Evolutionary conservation across 225 moss, liverwort and hornwort genomes (phyloP).

Genomic region (Sphagnum tenellum): DNA sequence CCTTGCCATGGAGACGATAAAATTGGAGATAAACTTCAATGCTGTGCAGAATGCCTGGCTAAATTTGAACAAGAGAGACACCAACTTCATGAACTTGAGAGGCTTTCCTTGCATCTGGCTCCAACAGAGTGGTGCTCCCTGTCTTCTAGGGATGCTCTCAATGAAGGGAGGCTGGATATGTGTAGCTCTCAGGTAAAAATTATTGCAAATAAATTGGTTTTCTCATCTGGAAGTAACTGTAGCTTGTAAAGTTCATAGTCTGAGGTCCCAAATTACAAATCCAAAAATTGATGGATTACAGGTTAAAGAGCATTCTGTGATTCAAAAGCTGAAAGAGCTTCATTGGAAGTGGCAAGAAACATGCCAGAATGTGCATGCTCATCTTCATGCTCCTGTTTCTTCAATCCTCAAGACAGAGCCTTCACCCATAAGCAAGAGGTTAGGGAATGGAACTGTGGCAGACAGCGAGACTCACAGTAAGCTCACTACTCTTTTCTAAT

Average conservation of each 20-base stretch:
- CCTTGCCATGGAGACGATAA: background rate
- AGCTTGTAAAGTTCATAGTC: no score
- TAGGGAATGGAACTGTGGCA: slow-evolving; percentile 3
- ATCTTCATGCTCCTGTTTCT: slow-evolving; percentile 5
- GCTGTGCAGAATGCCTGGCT: slow-evolving; percentile 26
- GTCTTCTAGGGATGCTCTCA: background rate
- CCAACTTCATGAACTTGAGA: slow-evolving; percentile 30
- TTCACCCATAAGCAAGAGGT: slow-evolving; percentile 19
- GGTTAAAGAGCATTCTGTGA: slow-evolving; percentile 15
- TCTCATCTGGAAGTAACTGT: background rate
- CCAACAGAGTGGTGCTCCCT: slow-evolving; percentile 31
- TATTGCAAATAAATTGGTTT: background rate
- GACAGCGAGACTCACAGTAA: slow-evolving; percentile 19
- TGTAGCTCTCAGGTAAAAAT: no score
- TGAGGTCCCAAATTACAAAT: no score
- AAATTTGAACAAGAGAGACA: slow-evolving; percentile 37
- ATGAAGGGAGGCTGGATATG: background rate
- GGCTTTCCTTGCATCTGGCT: slow-evolving; percentile 25
- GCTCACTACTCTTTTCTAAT: background rate
- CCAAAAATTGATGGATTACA: background rate
- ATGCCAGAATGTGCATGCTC: slow-evolving; percentile 35
- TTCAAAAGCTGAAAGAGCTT: slow-evolving; percentile 33
- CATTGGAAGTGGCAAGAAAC: slow-evolving; percentile 38
- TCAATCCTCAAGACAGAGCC: slow-evolving; percentile 12
- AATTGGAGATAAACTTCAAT: slow-evolving; percentile 13